These are phyloP conservation scores for Sarocladium kiliense DNA, from an alignment of 2,329 filamentous ascomycete species.

Conservation along the genomic window DNA sequence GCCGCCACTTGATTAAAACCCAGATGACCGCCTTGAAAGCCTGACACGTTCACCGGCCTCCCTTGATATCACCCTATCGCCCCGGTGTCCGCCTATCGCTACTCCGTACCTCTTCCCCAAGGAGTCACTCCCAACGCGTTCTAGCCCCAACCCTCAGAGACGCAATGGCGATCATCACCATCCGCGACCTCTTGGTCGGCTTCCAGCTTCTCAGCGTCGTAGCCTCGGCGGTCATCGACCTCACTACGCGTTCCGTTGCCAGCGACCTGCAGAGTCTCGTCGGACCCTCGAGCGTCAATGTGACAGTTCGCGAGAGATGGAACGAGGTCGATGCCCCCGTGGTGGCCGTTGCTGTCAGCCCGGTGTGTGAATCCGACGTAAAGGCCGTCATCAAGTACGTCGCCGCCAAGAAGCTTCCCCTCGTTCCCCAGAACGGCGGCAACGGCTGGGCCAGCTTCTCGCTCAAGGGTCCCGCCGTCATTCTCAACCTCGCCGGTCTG, in stretches of 20 bases:
- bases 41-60: background rate
- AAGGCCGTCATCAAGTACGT: conserved; percentile 1
- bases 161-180: background rate
- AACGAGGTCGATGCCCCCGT: background rate
- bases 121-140: background rate
- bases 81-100: background rate
- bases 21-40: background rate
- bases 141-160: background rate
- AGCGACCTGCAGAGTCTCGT: background rate
- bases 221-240: background rate
- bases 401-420: background rate
- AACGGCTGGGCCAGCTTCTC: conserved; percentile 15
- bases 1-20: background rate
- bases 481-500: conserved; percentile 18
- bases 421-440: conserved; percentile 14
- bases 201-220: background rate
- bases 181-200: background rate
- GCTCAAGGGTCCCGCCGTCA: conserved; percentile 14
- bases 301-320: background rate
- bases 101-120: background rate
- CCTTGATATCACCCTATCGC: background rate
- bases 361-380: background rate
- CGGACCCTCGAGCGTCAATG: background rate
- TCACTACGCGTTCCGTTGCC: background rate
- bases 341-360: background rate